Conservation (phyloP, 2,329 filamentous ascomycete genomes). For the Clathrospora elynae region DNA sequence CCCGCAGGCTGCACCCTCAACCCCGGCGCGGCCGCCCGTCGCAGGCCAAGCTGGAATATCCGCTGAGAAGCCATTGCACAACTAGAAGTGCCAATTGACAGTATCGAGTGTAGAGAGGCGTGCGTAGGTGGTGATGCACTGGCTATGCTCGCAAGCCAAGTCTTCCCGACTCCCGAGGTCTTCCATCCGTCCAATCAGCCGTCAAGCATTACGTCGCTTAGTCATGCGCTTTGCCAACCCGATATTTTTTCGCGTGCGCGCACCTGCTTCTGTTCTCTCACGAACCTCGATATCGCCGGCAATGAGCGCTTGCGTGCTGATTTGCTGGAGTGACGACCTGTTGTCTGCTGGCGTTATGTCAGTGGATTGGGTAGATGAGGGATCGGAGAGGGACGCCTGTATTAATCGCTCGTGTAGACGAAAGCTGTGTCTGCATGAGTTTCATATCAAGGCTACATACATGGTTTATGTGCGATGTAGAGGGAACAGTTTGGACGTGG, state of each 20-base stretch:
- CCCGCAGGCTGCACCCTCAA: slow-evolving; percentile 49
- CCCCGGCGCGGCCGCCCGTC: slow-evolving; percentile 49
- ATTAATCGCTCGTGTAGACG: slow-evolving; percentile 58
- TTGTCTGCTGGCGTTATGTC: slow-evolving; percentile 49
- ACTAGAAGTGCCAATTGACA: slow-evolving; percentile 20
- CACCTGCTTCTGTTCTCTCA: slow-evolving; percentile 28
- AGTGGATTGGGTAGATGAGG: slow-evolving; percentile 43
- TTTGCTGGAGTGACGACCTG: slow-evolving; percentile 43
- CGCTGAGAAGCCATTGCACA: slow-evolving; percentile 53
- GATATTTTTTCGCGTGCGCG: slow-evolving; percentile 41
- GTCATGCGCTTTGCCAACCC: slow-evolving; percentile 33
- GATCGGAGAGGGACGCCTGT: slow-evolving; percentile 57
- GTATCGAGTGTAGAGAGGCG: slow-evolving; percentile 23
- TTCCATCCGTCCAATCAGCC: slow-evolving; percentile 36
- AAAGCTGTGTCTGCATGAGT: slow-evolving; percentile 52
- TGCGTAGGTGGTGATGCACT: slow-evolving; percentile 40
- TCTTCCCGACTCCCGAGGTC: slow-evolving; percentile 35
- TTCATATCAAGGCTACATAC: slow-evolving; percentile 61
- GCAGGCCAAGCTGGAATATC: slow-evolving; percentile 52
- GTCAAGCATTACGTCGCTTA: slow-evolving; percentile 25
- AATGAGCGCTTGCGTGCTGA: slow-evolving; percentile 43
- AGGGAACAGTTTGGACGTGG: no score
- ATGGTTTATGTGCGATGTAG: slow-evolving; percentile 5
- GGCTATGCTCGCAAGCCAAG: slow-evolving; percentile 21
- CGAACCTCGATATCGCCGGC: slow-evolving; percentile 50